Evolutionary conservation across 73 alveolate genomes (phyloP).

Genomic region (Uronychia setigera): DNA sequence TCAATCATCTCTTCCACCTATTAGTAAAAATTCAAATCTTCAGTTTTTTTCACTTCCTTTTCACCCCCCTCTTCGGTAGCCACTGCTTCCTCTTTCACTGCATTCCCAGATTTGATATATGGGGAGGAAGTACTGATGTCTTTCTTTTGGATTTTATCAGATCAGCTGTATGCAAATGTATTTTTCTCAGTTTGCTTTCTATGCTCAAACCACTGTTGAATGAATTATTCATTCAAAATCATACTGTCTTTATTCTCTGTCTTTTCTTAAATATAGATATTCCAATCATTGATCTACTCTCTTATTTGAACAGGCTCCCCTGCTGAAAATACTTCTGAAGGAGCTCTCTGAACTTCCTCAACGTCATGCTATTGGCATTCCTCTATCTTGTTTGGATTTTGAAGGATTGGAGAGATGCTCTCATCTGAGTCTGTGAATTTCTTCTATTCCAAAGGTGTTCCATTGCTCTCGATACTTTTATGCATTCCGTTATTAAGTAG

Average conservation of each 20-base stretch:
- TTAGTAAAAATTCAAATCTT: not conserved
- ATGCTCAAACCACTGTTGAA: not conserved
- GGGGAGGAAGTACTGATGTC: not conserved
- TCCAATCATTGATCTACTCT: not conserved
- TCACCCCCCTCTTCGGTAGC: no score
- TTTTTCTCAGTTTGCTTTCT: not conserved
- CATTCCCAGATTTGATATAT: no score
- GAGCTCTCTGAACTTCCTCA: not conserved
- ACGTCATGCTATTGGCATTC: not conserved
- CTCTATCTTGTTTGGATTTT: not conserved
- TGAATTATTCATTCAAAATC: not conserved
- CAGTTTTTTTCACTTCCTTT: no score
- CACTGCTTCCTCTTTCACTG: no score
- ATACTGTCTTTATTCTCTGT: not conserved
- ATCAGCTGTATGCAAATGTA: not conserved
- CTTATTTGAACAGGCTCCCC: not conserved
- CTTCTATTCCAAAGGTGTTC: not conserved
- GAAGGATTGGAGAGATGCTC: not conserved
- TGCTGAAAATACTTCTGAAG: not conserved
- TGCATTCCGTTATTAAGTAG: no score
- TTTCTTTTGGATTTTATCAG: not conserved
- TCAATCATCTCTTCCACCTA: not conserved
- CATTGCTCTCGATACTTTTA: no score
- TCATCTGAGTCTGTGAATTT: not conserved
- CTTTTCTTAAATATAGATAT: not conserved